phyloP scores from a whole-genome alignment of 768 basidiomycete species.

The Leccinellum luteum region DNA sequence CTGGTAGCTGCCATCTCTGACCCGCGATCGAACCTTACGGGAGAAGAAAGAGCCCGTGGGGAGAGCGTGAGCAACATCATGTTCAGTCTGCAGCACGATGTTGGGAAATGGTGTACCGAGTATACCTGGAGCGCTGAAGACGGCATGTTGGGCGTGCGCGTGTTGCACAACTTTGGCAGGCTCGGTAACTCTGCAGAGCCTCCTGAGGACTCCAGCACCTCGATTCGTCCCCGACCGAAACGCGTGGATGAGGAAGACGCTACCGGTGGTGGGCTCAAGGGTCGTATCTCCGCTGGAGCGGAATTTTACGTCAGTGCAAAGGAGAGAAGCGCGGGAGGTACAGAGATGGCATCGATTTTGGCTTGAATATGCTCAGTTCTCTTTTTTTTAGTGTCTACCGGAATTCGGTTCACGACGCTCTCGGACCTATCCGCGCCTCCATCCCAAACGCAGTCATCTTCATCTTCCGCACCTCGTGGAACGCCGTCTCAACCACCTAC shows the following conservation, averaged over 20 bases:
- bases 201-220: conserved; percentile 33
- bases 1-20: conserved; percentile 87
- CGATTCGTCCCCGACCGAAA: conserved; percentile 45
- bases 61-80: conserved; percentile 66
- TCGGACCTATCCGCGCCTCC: conserved; percentile 75
- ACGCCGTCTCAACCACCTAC: conserved; percentile 77
- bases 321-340: conserved; percentile 90
- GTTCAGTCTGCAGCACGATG: conserved; percentile 87
- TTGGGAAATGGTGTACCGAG: conserved; percentile 90
- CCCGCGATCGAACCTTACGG: conserved; percentile 49
- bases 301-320: conserved; percentile 93
- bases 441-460: conserved; percentile 47
- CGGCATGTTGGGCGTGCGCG: conserved; percentile 85
- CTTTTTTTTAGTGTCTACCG: conserved; percentile 73
- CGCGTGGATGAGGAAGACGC: conserved; percentile 96
- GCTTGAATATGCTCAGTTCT: conserved; percentile 1
- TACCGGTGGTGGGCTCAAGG: conserved; percentile 86
- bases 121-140: conserved; percentile 95
- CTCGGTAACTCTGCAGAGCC: conserved; percentile 41
- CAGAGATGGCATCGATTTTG: not conserved
- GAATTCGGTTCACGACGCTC: conserved; percentile 90
- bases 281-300: conserved; percentile 87
- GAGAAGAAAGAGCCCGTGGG: conserved; percentile 40
- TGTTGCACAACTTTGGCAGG: conserved; percentile 90
- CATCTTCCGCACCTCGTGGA: conserved; percentile 28